phyloP scores from a whole-genome alignment of 2,329 filamentous ascomycete genomes.

The Calonectria montana region DNA sequence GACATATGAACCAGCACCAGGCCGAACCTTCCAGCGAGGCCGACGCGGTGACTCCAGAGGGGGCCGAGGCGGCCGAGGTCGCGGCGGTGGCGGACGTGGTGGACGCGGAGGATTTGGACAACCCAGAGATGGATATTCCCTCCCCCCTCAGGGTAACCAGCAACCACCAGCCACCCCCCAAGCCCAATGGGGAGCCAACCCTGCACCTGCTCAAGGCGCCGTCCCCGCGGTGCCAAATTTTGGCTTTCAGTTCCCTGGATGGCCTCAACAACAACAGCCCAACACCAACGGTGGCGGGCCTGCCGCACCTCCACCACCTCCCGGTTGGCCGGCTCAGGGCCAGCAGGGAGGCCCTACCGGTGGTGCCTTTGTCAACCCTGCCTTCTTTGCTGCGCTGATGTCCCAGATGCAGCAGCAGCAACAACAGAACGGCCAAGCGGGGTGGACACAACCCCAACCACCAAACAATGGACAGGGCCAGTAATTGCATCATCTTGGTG shows the following conservation, averaged over 20 bases:
- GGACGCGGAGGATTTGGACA: conserved; percentile 49
- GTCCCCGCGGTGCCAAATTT: conserved; percentile 48
- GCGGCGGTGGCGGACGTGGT: conserved; percentile 54
- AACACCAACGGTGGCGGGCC: conserved; percentile 42
- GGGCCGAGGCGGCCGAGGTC: conserved; percentile 54
- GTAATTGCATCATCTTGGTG: conserved; percentile 23
- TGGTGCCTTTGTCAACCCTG: conserved; percentile 66
- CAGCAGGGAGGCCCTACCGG: conserved; percentile 47
- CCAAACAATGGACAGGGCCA: conserved; percentile 43
- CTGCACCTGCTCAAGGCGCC: conserved; percentile 30
- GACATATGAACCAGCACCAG: conserved; percentile 48
- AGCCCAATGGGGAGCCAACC: conserved; percentile 29
- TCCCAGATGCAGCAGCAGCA: conserved; percentile 55
- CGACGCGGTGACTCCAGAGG: conserved; percentile 59
- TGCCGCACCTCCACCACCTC: conserved; percentile 57
- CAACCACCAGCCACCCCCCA: conserved; percentile 47
- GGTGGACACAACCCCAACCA: conserved; percentile 45
- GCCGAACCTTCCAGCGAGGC: conserved; percentile 50
- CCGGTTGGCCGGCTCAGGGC: conserved; percentile 48
- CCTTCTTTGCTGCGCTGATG: conserved; percentile 65
- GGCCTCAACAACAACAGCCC: conserved; percentile 50
- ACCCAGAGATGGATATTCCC: conserved; percentile 55
- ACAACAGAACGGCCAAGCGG: conserved; percentile 46
- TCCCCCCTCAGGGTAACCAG: conserved; percentile 51
- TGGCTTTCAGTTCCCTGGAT: conserved; percentile 57